phyloP scores from a whole-genome alignment of 306 rosid species.

The Astragalus membranaceus region DNA sequence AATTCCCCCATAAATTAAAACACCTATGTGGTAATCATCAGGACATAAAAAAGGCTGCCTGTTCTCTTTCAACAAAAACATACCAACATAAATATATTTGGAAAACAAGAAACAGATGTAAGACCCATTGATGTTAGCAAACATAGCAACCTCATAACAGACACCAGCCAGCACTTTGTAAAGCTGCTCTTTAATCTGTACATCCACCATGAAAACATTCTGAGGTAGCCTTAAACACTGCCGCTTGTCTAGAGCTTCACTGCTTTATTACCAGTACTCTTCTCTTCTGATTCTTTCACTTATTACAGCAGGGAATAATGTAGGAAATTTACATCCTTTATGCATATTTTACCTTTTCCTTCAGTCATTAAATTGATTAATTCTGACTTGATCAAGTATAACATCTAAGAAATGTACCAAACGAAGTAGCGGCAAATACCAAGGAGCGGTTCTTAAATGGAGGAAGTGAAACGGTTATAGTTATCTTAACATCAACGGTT shows the following conservation, averaged over 20 bases:
- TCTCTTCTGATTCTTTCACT: background rate
- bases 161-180: conserved; percentile 30
- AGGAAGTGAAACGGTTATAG: conserved; percentile 14
- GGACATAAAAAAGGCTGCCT: conserved; percentile 55
- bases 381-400: conserved; percentile 15
- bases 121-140: conserved; percentile 25
- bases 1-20: conserved; percentile 20
- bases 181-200: conserved; percentile 33
- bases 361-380: conserved; percentile 6
- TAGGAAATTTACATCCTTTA: conserved; percentile 23
- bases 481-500: conserved; percentile 33
- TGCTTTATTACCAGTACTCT: conserved; percentile 15
- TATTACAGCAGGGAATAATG: conserved; percentile 24
- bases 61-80: conserved; percentile 32
- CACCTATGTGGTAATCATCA: conserved; percentile 29
- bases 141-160: conserved; percentile 28
- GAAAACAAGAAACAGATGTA: conserved; percentile 13
- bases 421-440: conserved; percentile 9
- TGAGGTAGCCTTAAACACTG: conserved; percentile 15
- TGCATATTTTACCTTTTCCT: background rate
- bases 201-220: conserved; percentile 23
- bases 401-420: conserved; percentile 14
- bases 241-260: conserved; percentile 21
- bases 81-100: conserved; percentile 23
- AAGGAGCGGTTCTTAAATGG: conserved; percentile 22